Percentiles rank a stretch among this genome's conserved stretches.
phyloP scores from a whole-genome alignment of 768 basidiomycete species.

The Suillus clintonianus region DNA sequence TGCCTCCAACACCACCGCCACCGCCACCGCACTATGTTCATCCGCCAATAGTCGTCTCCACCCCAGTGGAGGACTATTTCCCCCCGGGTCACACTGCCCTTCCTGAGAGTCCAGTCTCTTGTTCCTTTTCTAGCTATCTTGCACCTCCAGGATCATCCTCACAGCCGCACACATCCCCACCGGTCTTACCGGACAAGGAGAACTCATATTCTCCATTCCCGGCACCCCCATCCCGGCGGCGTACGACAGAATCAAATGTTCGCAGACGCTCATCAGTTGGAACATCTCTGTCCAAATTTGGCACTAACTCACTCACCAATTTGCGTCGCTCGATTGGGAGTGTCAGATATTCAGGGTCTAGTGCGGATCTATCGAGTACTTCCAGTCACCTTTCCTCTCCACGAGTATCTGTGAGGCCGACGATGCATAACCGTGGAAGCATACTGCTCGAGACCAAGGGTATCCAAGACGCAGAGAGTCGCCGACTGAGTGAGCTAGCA shows the following conservation, averaged over 20 bases:
- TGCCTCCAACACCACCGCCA: conserved; percentile 16
- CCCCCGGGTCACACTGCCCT: conserved; percentile 5
- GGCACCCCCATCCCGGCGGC: conserved; percentile 12
- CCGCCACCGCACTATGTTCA: conserved; percentile 4
- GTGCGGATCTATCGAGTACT: conserved; percentile 39
- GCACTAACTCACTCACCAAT: conserved; percentile 43
- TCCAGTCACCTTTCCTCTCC: conserved; percentile 29
- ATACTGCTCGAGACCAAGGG: conserved; percentile 52
- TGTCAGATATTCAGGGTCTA: conserved; percentile 20
- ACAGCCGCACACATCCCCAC: conserved; percentile 15
- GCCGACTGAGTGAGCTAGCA: conserved; percentile 71
- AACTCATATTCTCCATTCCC: neutral
- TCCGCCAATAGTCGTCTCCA: conserved; percentile 22
- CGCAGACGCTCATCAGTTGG: conserved; percentile 5
- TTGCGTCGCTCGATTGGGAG: conserved; percentile 47
- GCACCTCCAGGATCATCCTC: conserved; percentile 13
- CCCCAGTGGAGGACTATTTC: conserved; percentile 10
- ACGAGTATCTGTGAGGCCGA: conserved; percentile 53
- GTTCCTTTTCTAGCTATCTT: conserved; percentile 21
- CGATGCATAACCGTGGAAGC: conserved; percentile 58
- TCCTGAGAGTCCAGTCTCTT: conserved; percentile 27
- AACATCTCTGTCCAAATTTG: conserved; percentile 25
- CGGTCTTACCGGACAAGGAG: conserved; percentile 16
- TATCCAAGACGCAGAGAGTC: conserved; percentile 69
- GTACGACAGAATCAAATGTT: conserved; percentile 18